Evolutionary conservation across 768 basidiomycete genomes (phyloP).

Genomic region (Pulveroboletus ravenelii): DNA sequence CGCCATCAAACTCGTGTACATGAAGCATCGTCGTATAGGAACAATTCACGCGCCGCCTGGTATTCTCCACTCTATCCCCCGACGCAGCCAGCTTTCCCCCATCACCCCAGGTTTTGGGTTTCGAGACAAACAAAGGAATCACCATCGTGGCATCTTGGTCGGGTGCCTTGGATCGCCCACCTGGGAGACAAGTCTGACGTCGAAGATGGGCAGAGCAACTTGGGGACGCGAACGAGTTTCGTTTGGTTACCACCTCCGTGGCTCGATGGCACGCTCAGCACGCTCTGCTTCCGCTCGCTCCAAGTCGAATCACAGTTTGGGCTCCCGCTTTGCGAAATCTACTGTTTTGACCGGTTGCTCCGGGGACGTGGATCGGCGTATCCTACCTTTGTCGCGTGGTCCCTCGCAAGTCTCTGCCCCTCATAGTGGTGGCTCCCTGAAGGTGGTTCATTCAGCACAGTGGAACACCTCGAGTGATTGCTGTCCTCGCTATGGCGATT

Average conservation of each 20-base stretch:
- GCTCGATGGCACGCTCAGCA: constrained; percentile 7
- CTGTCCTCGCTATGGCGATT: background rate
- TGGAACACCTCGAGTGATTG: background rate
- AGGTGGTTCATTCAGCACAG: background rate
- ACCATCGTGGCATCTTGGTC: constrained; percentile 17
- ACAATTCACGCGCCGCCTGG: constrained; percentile 19
- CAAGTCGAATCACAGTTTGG: background rate
- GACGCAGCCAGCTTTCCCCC: background rate
- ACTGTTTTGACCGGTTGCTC: constrained; percentile 6
- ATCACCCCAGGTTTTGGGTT: background rate
- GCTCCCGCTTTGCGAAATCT: constrained; percentile 10
- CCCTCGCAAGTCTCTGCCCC: background rate
- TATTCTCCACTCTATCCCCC: background rate
- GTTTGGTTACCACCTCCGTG: constrained; percentile 5
- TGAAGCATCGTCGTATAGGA: constrained; percentile 27
- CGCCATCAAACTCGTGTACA: constrained; percentile 23
- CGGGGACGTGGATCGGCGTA: constrained; percentile 1
- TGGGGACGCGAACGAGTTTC: constrained; percentile 5
- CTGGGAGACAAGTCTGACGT: constrained; percentile 26
- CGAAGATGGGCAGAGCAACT: constrained; percentile 7
- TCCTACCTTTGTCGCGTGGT: background rate
- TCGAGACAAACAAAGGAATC: constrained; percentile 4
- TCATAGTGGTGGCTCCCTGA: background rate
- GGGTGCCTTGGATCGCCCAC: constrained; percentile 30
- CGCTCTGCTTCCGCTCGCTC: background rate